phyloP scores from a whole-genome alignment of 2,329 filamentous ascomycete genomes.

The Arthrobotrys musiformis region DNA sequence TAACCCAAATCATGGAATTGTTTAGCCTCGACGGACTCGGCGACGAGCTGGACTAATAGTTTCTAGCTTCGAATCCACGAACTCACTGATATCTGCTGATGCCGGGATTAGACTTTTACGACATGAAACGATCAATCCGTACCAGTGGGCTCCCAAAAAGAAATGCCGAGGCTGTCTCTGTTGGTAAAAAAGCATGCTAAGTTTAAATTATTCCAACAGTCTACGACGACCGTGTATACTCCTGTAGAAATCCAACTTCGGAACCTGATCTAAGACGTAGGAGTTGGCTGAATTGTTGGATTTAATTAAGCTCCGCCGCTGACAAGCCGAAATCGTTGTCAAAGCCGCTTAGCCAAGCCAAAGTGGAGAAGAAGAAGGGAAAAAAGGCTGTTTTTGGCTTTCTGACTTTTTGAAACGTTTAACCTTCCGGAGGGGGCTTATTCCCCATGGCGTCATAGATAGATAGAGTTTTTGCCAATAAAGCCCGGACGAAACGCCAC shows the following conservation, averaged over 20 bases:
- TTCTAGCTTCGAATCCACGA: too few relatives aligned
- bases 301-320: conserved; percentile 4
- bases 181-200: background rate
- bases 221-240: too few relatives aligned
- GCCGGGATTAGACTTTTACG: background rate
- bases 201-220: conserved; percentile 10
- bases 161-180: background rate
- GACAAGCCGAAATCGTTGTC: background rate
- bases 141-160: background rate
- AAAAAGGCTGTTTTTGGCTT: too few relatives aligned
- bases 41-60: background rate
- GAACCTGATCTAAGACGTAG: background rate
- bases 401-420: background rate
- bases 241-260: background rate
- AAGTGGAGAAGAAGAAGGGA: too few relatives aligned
- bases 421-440: background rate
- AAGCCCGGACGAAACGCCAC: background rate
- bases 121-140: background rate
- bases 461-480: background rate
- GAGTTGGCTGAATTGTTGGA: conserved; percentile 9
- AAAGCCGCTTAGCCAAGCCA: conserved; percentile 14
- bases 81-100: too few relatives aligned
- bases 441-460: conserved; percentile 4
- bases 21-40: background rate
- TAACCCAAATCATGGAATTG: background rate